Base-by-base conservation (phyloP, 805 yeast genomes). In the Cyberlindnera bimundalis region DNA sequence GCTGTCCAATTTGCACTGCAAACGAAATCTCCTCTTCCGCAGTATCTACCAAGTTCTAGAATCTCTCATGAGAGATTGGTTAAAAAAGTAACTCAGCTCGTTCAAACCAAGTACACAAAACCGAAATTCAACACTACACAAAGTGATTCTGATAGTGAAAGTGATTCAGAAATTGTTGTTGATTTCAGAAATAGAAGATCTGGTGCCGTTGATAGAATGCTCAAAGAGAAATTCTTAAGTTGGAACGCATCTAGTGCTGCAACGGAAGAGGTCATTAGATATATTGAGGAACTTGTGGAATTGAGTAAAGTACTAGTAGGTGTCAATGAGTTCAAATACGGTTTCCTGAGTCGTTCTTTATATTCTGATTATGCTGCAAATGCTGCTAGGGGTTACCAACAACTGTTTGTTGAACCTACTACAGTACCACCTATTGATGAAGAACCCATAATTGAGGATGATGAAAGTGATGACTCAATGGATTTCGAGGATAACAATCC, bases 161-260 rank as follows among this genome's bases (percentile, higher is more conserved):
- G 49, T 37, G 66, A 60, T 16, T 29, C 45, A 14, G 61, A 55
- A 23, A 52, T 53, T 4, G 25, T 42, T 11, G 33, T 51, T 6
- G 40, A 40, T 20, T 39, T 53, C 35, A 33, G 40, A 15, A 36
- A 34, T 11, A 37, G 40, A 25, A 21, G 44, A 20, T 17, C 35
- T 3, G 31, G 24, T n/a, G 31, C 32, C 11, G 45, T 56, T 12
- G 31, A 26, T 2, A 56, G 56, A 6, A 43, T 64, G 4, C 40
- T 66, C 16, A 62, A 65, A 41, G 68, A 68, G 42, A 62, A 64
- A 45, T 63, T 69, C 40, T 53, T 74, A 47, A 63, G 72, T 40
- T 74, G 79, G 79, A 73, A 71, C 50, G 79, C 79, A 2, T 58
- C 74, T 2, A 67, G 68, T 42, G 67, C 73, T 3, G 75, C 76